These are phyloP conservation scores for Globisporangium ultimum DNA, from an alignment of 352 stramenopile genomes.

Conservation along the genomic window DNA sequence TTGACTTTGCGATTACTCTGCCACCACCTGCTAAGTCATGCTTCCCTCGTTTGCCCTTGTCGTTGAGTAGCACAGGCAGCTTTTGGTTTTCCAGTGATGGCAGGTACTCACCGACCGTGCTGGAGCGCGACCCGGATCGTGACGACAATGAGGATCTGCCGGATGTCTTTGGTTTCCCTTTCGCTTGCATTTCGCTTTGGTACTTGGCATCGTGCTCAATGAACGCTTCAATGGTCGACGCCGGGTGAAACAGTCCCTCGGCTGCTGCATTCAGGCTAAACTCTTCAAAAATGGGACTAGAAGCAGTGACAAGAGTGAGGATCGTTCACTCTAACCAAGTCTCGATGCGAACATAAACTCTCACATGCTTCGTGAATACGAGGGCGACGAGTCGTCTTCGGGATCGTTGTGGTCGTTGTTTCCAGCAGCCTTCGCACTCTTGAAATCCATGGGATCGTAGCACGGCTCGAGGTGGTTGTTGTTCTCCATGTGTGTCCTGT, in stretches of 20 bases:
- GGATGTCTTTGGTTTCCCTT: constrained; percentile 11
- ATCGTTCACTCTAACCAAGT: not conserved
- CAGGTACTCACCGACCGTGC: constrained; percentile 27
- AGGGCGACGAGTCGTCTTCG: constrained; percentile 4
- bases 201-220: constrained; percentile 78
- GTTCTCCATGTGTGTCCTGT: constrained; percentile 1
- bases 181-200: constrained; percentile 3
- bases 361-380: constrained; percentile 18
- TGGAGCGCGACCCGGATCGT: constrained; percentile 13
- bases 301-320: not conserved
- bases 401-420: constrained; percentile 10
- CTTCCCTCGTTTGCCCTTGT: constrained; percentile 26
- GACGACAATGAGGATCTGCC: constrained; percentile 16
- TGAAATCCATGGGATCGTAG: constrained; percentile 9
- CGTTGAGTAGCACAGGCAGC: constrained; percentile 23
- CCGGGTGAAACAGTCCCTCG: constrained; percentile 75
- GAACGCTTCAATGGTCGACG: constrained; percentile 72
- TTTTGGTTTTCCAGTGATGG: constrained; percentile 33
- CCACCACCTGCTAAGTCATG: constrained; percentile 5
- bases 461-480: constrained; percentile 21
- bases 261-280: constrained; percentile 60
- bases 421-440: not conserved
- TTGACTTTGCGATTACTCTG: too few relatives aligned
- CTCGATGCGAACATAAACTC: not conserved
- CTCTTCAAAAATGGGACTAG: constrained; percentile 51